Conservation (phyloP, 768 basidiomycete genomes). For the Nidula microcarpa region DNA sequence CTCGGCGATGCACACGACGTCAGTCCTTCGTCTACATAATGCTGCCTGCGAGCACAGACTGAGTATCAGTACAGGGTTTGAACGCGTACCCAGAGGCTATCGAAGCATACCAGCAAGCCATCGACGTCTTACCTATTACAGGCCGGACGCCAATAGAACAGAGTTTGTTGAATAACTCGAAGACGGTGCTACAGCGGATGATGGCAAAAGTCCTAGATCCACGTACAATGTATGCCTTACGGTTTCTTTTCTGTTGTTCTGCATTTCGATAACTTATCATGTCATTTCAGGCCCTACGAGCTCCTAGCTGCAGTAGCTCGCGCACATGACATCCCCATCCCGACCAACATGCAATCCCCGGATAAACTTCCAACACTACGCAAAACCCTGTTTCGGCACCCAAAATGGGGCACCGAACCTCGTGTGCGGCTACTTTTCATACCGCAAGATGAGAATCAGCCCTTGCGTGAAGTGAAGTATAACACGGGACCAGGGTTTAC, state of each 20-base stretch:
- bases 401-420: slow-evolving; percentile 9
- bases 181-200: slow-evolving; percentile 5
- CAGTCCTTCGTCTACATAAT: not conserved
- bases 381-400: slow-evolving; percentile 12
- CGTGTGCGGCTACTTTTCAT: slow-evolving; percentile 11
- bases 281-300: slow-evolving; percentile 6
- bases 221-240: slow-evolving; percentile 5
- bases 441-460: slow-evolving; percentile 8
- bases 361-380: slow-evolving; percentile 1
- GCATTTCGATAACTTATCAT: not conserved
- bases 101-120: slow-evolving; percentile 12
- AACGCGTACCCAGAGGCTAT: slow-evolving; percentile 14
- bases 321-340: slow-evolving; percentile 14
- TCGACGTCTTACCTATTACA: not conserved
- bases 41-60: not conserved
- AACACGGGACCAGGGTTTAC: slow-evolving; percentile 5
- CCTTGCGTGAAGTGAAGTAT: slow-evolving; percentile 9
- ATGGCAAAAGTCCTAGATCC: slow-evolving; percentile 11
- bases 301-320: slow-evolving; percentile 12
- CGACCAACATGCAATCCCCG: not conserved
- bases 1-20: slow-evolving; percentile 12
- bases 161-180: not conserved
- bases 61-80: slow-evolving; percentile 8
- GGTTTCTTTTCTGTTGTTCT: not conserved
- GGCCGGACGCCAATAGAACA: not conserved